phyloP scores from a whole-genome alignment of 805 yeast species.

The Kodamaea kaohsiungensis region DNA sequence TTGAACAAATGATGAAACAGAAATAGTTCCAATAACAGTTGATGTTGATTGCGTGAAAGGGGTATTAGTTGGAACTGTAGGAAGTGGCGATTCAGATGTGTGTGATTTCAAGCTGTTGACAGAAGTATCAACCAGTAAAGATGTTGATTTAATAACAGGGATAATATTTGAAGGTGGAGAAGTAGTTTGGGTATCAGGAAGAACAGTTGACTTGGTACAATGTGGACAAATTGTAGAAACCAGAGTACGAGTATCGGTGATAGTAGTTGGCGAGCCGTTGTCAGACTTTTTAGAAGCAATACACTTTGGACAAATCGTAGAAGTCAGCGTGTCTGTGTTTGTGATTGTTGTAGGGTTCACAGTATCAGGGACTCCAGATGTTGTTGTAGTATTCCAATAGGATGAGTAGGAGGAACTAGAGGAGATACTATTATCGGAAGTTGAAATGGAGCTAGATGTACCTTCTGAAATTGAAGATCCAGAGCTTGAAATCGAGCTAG shows the following conservation, averaged over 20 bases:
- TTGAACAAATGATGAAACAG: not conserved
- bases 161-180: not conserved
- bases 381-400: not conserved
- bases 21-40: not conserved
- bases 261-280: not conserved
- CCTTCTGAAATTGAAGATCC: too few species aligned
- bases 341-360: not conserved
- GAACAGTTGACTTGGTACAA: not conserved
- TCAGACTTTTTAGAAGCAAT: not conserved
- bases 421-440: too few species aligned
- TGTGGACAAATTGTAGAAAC: not conserved
- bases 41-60: not conserved
- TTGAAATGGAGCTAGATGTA: too few species aligned
- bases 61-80: not conserved
- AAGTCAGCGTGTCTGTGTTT: not conserved
- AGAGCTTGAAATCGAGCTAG: too few species aligned
- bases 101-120: too few species aligned
- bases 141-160: not conserved
- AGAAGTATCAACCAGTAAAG: not conserved
- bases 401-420: not conserved
- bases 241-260: not conserved
- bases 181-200: not conserved
- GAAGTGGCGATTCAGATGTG: too few species aligned
- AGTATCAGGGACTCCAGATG: not conserved
- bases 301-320: not conserved